Conservation (phyloP, 2,329 filamentous ascomycete genomes). For the Phialocephala sp. region DNA sequence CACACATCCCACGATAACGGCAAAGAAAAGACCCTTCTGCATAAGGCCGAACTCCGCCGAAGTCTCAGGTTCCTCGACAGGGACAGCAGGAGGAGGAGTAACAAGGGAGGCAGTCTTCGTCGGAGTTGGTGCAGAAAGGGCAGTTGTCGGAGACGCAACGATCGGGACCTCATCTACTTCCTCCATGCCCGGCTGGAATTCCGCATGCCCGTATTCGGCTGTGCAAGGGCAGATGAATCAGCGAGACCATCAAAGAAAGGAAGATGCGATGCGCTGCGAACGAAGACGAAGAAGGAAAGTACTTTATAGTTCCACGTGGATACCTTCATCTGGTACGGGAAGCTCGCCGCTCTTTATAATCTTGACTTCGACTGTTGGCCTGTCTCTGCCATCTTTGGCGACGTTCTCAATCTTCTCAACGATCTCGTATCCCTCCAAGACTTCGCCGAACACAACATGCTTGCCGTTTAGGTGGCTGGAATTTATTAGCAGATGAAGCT, state of each 20-base stretch:
- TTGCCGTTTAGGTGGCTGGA: slow-evolving; percentile 78
- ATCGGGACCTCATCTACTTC: slow-evolving; percentile 36
- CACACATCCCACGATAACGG: slow-evolving; percentile 53
- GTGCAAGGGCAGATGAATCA: slow-evolving; percentile 40
- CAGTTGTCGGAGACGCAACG: slow-evolving; percentile 20
- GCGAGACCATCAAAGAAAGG: slow-evolving; percentile 35
- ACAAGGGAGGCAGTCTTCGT: slow-evolving; percentile 22
- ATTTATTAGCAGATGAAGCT: not conserved
- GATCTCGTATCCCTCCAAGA: slow-evolving; percentile 83
- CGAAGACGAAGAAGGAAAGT: slow-evolving; percentile 31
- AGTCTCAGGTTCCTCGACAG: slow-evolving; percentile 31
- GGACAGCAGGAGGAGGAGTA: slow-evolving; percentile 29
- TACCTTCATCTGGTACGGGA: slow-evolving; percentile 87
- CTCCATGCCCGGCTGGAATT: slow-evolving; percentile 40
- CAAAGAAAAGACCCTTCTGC: slow-evolving; percentile 58
- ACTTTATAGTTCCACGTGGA: slow-evolving; percentile 83
- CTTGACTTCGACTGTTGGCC: slow-evolving; percentile 72
- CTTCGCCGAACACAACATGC: slow-evolving; percentile 89
- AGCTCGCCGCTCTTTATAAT: slow-evolving; percentile 86
- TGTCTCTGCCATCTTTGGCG: slow-evolving; percentile 69
- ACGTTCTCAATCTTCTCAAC: slow-evolving; percentile 79
- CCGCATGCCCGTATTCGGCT: slow-evolving; percentile 42
- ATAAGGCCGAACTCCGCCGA: slow-evolving; percentile 49
- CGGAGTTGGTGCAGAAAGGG: slow-evolving; percentile 20
- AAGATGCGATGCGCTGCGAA: slow-evolving; percentile 11